phyloP scores from a whole-genome alignment of 2,329 filamentous ascomycete genomes.

The Lasiodiplodia theobromae region DNA sequence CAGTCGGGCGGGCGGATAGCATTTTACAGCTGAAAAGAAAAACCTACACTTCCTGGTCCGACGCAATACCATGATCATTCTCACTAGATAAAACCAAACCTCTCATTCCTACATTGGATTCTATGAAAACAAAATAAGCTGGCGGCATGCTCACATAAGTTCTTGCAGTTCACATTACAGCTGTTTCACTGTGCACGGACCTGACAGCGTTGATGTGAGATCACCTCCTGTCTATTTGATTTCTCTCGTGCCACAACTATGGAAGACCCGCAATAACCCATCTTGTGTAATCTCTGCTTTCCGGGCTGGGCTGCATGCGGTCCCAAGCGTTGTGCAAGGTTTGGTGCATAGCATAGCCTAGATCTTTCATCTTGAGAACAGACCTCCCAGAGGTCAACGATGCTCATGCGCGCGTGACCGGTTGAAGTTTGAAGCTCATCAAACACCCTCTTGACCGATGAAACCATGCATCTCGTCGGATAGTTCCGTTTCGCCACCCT shows the following conservation, averaged over 20 bases:
- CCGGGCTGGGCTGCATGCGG: neutral
- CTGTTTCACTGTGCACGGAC: neutral
- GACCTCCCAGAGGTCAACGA: neutral
- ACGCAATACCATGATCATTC: neutral
- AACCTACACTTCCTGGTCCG: neutral
- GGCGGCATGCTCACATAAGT: too few species aligned
- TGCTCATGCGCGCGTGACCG: neutral
- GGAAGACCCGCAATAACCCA: neutral
- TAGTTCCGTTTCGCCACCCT: neutral
- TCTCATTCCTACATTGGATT: neutral
- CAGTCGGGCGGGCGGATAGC: too few species aligned
- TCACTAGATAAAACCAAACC: neutral
- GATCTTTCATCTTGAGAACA: neutral
- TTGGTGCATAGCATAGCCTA: neutral
- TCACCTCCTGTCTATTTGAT: neutral
- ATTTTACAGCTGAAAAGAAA: too few species aligned
- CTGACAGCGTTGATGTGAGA: neutral
- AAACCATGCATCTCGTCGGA: neutral
- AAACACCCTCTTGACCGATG: neutral
- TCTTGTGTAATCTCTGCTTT: neutral
- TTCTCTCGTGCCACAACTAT: neutral
- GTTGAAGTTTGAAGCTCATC: neutral
- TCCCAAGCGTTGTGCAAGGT: neutral
- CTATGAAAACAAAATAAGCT: neutral
- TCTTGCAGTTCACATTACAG: too few species aligned